Evolutionary conservation across 202 grass and related monocot genomes (phyloP), one percentile per base, ranked within the genome.

Genomic region (Dendrocalamus latiflorus): DNA sequence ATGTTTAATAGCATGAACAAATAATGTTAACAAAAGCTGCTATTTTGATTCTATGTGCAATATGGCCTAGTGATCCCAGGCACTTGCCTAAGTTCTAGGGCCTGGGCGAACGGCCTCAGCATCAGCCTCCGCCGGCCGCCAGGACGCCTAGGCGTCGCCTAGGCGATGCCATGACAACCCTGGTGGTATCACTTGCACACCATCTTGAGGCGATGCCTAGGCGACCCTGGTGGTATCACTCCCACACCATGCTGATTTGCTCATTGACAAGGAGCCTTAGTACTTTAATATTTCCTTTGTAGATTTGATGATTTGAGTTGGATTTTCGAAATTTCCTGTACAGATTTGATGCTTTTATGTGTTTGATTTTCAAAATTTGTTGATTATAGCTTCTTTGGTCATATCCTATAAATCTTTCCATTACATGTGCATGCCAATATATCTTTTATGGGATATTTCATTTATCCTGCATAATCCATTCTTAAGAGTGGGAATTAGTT

Each of bases 381-480:
- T 65, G 34, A 66, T 53, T 65, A 28, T 74, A 75, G 18, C 22
- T 44, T 56, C 34, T 79, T 33, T 55, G 38, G 48, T 68, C n/a
- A 54, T 79, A 67, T 57, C 24, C 28, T 28, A 54, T 48, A 45
- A 45, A 49, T 69, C 8, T 38, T 51, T 56, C 36, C 6, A 30
- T 33, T 63, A 21, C 24, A 30, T 79, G 11, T 71, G 57, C 20
- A 79, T 72, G 13, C 1, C 16, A 49, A 28, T 64, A 74, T 53
- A 64, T 42, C 5, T 55, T 53, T 25, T 34, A 5, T 63, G 21
- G 4, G 34, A n/a, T 85, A 30, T 63, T 78, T 71, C 54, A 63
- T 78, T 64, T 67, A 56, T 71, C 43, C 20, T 50, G 5, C 15
- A 54, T n/a, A 85, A 48, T 70, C 22, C 58, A 61, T 81, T 69